Base-by-base conservation (phyloP, 148 eudicot species). In the Cornus kousa region DNA sequence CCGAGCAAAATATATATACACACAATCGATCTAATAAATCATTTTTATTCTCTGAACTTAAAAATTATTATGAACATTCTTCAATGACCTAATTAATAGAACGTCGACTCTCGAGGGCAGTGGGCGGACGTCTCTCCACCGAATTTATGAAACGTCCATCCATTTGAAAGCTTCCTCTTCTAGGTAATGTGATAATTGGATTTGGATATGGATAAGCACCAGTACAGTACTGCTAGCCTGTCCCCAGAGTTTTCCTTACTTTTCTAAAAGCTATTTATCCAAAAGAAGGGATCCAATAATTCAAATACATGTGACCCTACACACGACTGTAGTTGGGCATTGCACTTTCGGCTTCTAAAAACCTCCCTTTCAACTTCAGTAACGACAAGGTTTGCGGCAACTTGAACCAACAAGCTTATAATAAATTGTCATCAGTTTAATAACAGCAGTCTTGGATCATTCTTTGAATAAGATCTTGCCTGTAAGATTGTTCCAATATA, bases 111-210 rank as follows among this genome's bases (percentile, higher is more conserved):
- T n/a, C n/a, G n/a, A n/a, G 28, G 28, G 28, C 0, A 28, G 28
- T 1, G 28, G 28, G 28, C 28, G 28, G 28, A 28, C 1, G 28
- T 28, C 28, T 28, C 28, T 28, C 1, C 28, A 28, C 28, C 28
- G 0, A 28, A 28, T 22, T 2, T 22, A n/a, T 46, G 60, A 48
- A 71, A 35, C 37, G 5, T 5, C 76, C 22, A 53, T 55, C 74
- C 62, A 50, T 22, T 67, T 48, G 55, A 75, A 64, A 75, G 77
- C 53, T 22, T 68, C 5, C 50, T 53, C 74, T 33, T 77, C 35
- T 59, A 62, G 67, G 67, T 35, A 3, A 6, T 39, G 33, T 24
- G 22, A 66, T 76, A 57, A 66, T 76, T 76, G 68, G 31, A 10
- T 50, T 64, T 17, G 31, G 16, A 32, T 5, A 68, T 68, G 5